A percentile compares a stretch with the other conserved stretches of the same genome.
Evolutionary conservation across 441 rosid genomes (phyloP).

Genomic region (Raphanus hybrid): DNA sequence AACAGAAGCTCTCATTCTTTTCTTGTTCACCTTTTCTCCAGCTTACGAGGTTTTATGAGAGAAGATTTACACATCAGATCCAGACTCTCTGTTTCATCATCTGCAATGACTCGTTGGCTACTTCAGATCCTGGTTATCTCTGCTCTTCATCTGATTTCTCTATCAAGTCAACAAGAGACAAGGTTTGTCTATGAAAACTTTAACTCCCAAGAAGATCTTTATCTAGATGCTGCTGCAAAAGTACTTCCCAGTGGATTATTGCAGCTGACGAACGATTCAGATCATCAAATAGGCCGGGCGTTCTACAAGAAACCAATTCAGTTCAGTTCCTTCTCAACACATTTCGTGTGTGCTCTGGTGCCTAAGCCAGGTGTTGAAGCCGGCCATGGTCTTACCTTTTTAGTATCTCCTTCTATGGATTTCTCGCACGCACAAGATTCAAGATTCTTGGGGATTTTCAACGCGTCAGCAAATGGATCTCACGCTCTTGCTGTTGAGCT

Average conservation of each 20-base stretch:
- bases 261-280: conserved; percentile 31
- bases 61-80: conserved; percentile 13
- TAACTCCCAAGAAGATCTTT: conserved; percentile 14
- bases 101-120: conserved; percentile 22
- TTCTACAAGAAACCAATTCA: conserved; percentile 49
- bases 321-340: conserved; percentile 55
- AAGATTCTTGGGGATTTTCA: conserved; percentile 55
- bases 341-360: conserved; percentile 53
- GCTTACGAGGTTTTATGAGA: conserved; percentile 16
- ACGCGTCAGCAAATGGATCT: conserved; percentile 40
- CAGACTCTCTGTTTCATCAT: conserved; percentile 23
- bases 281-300: conserved; percentile 48
- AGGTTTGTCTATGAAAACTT: conserved; percentile 28
- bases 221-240: conserved; percentile 19
- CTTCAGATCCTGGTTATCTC: conserved; percentile 23
- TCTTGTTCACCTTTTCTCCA: conserved; percentile 9
- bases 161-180: conserved; percentile 33
- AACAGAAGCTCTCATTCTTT: conserved; percentile 28
- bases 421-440: conserved; percentile 41
- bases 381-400: conserved; percentile 63
- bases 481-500: conserved; percentile 48
- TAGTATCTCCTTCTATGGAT: conserved; percentile 49
- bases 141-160: conserved; percentile 17
- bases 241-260: conserved; percentile 26
- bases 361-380: conserved; percentile 29